Evolutionary conservation across 2,329 filamentous ascomycete genomes (phyloP), one percentile per base, ranked within the genome.

Genomic region (Fusarium sp.): DNA sequence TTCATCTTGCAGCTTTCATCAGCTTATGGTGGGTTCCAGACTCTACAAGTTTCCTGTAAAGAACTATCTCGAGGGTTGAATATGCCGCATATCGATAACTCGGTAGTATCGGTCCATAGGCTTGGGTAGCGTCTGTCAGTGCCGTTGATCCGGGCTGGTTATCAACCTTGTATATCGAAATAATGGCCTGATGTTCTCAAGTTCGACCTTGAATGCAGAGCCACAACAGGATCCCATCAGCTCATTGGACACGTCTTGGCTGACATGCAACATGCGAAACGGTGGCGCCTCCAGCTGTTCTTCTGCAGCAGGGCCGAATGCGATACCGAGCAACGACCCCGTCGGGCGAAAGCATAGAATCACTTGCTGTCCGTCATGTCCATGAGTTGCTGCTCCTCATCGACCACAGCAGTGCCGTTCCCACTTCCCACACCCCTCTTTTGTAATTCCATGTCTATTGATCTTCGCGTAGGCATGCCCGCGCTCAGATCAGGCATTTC

Each of bases 371-470:
- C 77, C 77, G 81, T 76, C 67, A 75, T 75, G 51, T 79, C 77
- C 80, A 85, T 84, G 71, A 84, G 77, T 57, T 79, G 81, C 11
- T 79, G 78, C 67, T 86, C 84, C 61, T 83, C 79, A 49, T 85
- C 82, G 4, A 69, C 65, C 25, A 68, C 67, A 18, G 73, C 67
- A 32, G 67, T 71, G 22, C 64, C 74, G 14, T 59, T 68, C 12
- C 75, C 78, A 22, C 77, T 62, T 32, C 69, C 73, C 25, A 86
- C 57, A 4, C 84, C 84, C 65, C 85, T 84, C 74, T 81, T 83
- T 71, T 85, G 83, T 77, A 94, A 79, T 79, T 92, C 90, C 7
- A 76, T 81, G 58, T 90, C 86, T 13, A 94, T 79, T 32, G 82
- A 83, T 13, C 83, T 83, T 32, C 89, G 83, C 20, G 84, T 89